Conservation (phyloP, 805 yeast species). For the Aciculoconidium aculeatum region DNA sequence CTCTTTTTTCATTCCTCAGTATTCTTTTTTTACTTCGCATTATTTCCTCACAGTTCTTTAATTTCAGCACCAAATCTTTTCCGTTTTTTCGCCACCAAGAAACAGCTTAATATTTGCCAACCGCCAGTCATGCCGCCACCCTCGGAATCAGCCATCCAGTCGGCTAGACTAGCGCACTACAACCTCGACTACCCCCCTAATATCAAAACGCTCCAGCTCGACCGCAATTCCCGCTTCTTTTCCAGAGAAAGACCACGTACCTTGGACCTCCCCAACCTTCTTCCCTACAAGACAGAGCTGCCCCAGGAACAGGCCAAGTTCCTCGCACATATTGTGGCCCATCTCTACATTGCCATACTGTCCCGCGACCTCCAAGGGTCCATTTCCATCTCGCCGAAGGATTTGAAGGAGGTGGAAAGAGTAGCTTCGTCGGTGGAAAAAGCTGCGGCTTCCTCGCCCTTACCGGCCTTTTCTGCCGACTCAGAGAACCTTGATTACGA, state of each 20-base stretch:
- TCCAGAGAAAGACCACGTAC: constrained; percentile 37
- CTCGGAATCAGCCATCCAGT: constrained; percentile 25
- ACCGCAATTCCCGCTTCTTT: constrained; percentile 32
- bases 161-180: constrained; percentile 32
- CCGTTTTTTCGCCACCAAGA: not conserved
- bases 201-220: constrained; percentile 21
- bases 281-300: constrained; percentile 74
- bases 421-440: not conserved
- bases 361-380: constrained; percentile 72
- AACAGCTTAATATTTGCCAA: too few relatives aligned
- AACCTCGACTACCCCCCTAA: constrained; percentile 49
- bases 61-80: too few relatives aligned
- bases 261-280: constrained; percentile 33
- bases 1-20: too few relatives aligned
- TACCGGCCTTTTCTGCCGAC: constrained; percentile 2
- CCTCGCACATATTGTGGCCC: constrained; percentile 72
- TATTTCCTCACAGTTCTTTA: too few relatives aligned
- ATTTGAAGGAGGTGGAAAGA: constrained; percentile 37
- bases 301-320: constrained; percentile 66
- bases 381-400: constrained; percentile 61
- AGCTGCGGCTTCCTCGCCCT: too few relatives aligned
- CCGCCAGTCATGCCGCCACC: constrained; percentile 18
- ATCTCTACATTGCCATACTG: constrained; percentile 70
- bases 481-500: constrained; percentile 3
- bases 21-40: too few relatives aligned